Base-by-base conservation (phyloP, 768 basidiomycete species). In the Amanita subjunquillea region DNA sequence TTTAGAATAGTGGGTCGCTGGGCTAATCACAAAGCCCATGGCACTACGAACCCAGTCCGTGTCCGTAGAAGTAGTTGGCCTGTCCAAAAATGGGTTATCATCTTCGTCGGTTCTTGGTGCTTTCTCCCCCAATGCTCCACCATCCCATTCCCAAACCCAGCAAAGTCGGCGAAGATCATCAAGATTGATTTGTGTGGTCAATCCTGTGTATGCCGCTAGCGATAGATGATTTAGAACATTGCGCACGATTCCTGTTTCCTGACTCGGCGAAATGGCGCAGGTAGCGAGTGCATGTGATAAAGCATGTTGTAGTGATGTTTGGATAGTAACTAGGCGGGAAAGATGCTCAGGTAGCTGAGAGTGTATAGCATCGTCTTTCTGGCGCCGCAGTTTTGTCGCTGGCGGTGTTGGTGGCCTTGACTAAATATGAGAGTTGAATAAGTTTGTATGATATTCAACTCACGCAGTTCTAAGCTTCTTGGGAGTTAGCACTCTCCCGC, bases 81-180 rank as follows among this genome's bases (percentile, higher is more conserved):
- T 61, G 3, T 76, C 67, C 59, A 87, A 67, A 73, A 90, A 87
- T 30, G 86, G 86, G 57, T 89, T 89, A 5, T 84, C 85, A 10
- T 79, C 78, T 5, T 70, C 62, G 12, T 56, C 54, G 22, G 6
- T 52, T 4, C 42, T 25, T 20, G 36, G 6, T 6, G 61, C 48
- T 4, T 53, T 17, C 6, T 53, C 47, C 2, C 75, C 70, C 3
- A 77, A 50, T 4, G 70, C 55, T 41, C 75, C 65, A 5, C 77
- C 75, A 60, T 89, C 82, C 90, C 90, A 92, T 63, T 91, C 90
- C 87, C 90, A 91, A 13, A 91, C 55, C 89, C 90, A 91, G 67
- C 89, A 91, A 17, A 92, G 74, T 54, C 85, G 75, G 53, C 72
- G 78, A 43, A 91, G 70, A 60, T 90, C 89, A 46, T 83, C 77